A percentile compares a stretch with the other conserved stretches of the same genome.
phyloP scores from a whole-genome alignment of 805 yeast species.

The Cyberlindnera xishuangbannaensis region DNA sequence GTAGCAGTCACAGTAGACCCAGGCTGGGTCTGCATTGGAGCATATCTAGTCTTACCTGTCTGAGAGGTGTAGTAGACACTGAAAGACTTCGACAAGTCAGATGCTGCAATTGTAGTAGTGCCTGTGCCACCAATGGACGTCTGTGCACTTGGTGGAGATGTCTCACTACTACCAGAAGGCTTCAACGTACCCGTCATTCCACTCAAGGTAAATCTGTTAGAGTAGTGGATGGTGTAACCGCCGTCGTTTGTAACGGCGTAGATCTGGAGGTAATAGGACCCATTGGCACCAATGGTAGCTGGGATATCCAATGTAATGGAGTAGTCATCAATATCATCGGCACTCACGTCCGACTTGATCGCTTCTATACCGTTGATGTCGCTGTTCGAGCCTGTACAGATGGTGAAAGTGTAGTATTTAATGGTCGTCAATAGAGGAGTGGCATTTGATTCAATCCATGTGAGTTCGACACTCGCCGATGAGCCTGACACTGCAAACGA shows the following conservation, averaged over 20 bases:
- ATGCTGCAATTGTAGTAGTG: slow-evolving; percentile 31
- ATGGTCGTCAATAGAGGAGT: slow-evolving; percentile 42
- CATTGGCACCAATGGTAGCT: slow-evolving; percentile 48
- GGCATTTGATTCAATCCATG: slow-evolving; percentile 54
- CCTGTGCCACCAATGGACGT: slow-evolving; percentile 28
- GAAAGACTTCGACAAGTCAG: slow-evolving; percentile 48
- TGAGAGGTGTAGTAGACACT: slow-evolving; percentile 68
- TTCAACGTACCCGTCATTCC: slow-evolving; percentile 65
- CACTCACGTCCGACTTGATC: slow-evolving; percentile 24
- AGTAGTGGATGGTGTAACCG: slow-evolving; percentile 52
- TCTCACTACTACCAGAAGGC: slow-evolving; percentile 37
- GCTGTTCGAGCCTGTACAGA: slow-evolving; percentile 68
- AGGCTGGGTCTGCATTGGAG: slow-evolving; percentile 94
- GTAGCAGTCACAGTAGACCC: slow-evolving; percentile 59
- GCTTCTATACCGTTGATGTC: slow-evolving; percentile 37
- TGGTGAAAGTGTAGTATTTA: slow-evolving; percentile 40
- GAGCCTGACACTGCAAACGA: slow-evolving; percentile 21
- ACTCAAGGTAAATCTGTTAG: slow-evolving; percentile 55
- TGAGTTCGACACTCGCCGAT: slow-evolving; percentile 24
- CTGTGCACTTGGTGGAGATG: slow-evolving; percentile 37
- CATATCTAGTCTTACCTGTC: slow-evolving; percentile 72
- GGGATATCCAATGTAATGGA: slow-evolving; percentile 38
- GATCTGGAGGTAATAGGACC: slow-evolving; percentile 70
- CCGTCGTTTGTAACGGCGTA: slow-evolving; percentile 38
- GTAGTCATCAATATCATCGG: slow-evolving; percentile 27